Conservation (phyloP, 306 rosid species). For the Rubus parviflorus region DNA sequence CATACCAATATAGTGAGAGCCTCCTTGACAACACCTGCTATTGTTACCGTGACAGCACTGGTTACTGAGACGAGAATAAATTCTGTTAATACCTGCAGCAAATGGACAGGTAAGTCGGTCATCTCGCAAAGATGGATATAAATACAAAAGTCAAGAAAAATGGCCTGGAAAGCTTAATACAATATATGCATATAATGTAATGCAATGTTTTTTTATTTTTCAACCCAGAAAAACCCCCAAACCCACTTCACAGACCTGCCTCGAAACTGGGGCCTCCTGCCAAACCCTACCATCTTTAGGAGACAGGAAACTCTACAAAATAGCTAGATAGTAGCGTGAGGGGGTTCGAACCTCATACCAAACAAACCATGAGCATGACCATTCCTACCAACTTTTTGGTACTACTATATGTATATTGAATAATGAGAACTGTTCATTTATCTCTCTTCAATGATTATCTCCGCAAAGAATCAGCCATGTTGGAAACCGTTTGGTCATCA, state of each 20-base stretch:
- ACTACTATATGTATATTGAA: too few species aligned
- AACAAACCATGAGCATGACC: background rate
- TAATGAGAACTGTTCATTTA: too few species aligned
- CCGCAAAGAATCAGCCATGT: too few species aligned
- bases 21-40: constrained; percentile 98
- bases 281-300: background rate
- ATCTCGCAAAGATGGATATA: background rate
- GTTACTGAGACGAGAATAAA: constrained; percentile 90
- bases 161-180: background rate
- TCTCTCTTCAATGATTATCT: too few species aligned
- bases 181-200: background rate
- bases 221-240: background rate
- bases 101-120: constrained; percentile 22
- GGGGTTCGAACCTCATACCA: background rate
- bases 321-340: background rate
- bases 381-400: background rate
- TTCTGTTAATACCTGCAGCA: constrained; percentile 81
- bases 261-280: background rate
- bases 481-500: too few species aligned
- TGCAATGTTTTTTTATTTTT: too few species aligned
- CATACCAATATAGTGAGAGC: constrained; percentile 94
- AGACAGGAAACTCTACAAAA: background rate
- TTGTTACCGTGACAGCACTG: constrained; percentile 96
- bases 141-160: background rate
- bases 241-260: background rate